Evolutionary conservation across 2,329 filamentous ascomycete species (phyloP), one percentile per base, ranked within the genome.

Genomic region (Botryotinia narcissicola): DNA sequence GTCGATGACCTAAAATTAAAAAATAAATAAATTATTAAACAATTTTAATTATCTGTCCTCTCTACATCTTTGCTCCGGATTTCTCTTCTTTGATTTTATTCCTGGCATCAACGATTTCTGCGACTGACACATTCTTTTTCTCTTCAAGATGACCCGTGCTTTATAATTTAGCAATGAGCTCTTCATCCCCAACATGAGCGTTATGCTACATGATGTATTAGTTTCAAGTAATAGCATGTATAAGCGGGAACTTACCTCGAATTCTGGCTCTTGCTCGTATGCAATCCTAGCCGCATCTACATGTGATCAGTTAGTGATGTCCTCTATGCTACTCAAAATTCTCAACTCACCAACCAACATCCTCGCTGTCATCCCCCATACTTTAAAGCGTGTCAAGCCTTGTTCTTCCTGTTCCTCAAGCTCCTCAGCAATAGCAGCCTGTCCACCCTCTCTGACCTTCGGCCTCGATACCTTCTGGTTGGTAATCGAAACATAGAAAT

Each of bases 291-390:
- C 95, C 7, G 92, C 92, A 83, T 98, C 95, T 73, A n/a, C 8
- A 32, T 57, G n/a, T 51, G 44, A 29, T 57, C 46, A 57, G 57
- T 70, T 10, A 63, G 51, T 44, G 16, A n/a, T 18, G 25, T 57
- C 46, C 40, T 32, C 37, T 44, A 7, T 42, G 4, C 18, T 18
- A 29, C 18, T 10, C n/a, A 16, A 44, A 63, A 29, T 42, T 71
- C 25, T 51, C 20, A 22, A 70, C 72, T 70, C 35, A 73, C 72
- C 72, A 8, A 98, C 93, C 72, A 98, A 82, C 72, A 98, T 95
- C 70, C 94, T 86, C 4, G 94, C 95, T 71, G 95, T 98, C 93
- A 98, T 95, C 25, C 95, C 95, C 88, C 95, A 98, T 7, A 98
- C 94, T 77, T 92, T 90, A 83, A 96, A 97, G 54, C 92, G 86